Evolutionary conservation across 2,329 filamentous ascomycete genomes (phyloP).

Genomic region (Colletotrichum kahawae): DNA sequence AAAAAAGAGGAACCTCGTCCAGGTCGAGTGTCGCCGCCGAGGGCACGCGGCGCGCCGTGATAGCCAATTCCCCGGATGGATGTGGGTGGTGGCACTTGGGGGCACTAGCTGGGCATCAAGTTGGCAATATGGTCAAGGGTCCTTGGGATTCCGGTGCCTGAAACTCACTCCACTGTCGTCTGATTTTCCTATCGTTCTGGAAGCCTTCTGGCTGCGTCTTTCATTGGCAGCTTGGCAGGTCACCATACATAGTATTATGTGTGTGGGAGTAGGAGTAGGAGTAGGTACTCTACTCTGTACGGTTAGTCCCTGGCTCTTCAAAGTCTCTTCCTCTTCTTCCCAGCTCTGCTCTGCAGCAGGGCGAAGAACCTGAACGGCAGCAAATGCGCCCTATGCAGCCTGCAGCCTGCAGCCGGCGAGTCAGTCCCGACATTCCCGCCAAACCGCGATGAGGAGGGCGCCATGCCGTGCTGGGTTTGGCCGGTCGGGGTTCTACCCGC

Average conservation of each 20-base stretch:
- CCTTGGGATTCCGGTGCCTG: not conserved
- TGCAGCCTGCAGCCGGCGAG: too few relatives aligned
- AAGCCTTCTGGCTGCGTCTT: not conserved
- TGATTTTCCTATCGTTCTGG: slow-evolving; percentile 4
- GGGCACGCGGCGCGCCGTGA: not conserved
- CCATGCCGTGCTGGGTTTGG: not conserved
- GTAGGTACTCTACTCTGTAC: not conserved
- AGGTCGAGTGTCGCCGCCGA: not conserved
- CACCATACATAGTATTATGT: not conserved
- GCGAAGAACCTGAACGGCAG: too few relatives aligned
- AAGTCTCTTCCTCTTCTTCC: not conserved
- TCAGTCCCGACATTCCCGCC: not conserved
- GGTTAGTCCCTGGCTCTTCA: not conserved
- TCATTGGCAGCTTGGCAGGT: not conserved
- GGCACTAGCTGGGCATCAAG: not conserved
- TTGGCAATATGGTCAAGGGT: not conserved
- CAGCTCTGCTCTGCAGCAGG: not conserved
- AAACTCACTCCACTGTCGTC: slow-evolving; percentile 4
- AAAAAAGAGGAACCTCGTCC: not conserved
- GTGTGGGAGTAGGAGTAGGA: not conserved
- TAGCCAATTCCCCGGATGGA: slow-evolving; percentile 6
- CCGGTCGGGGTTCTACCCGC: slow-evolving; percentile 15
- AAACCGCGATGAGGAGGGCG: not conserved
- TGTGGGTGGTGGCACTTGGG: not conserved
- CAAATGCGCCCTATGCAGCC: too few relatives aligned